Base-by-base conservation (phyloP, 768 basidiomycete species). In the Hygrocybe coccinea region DNA sequence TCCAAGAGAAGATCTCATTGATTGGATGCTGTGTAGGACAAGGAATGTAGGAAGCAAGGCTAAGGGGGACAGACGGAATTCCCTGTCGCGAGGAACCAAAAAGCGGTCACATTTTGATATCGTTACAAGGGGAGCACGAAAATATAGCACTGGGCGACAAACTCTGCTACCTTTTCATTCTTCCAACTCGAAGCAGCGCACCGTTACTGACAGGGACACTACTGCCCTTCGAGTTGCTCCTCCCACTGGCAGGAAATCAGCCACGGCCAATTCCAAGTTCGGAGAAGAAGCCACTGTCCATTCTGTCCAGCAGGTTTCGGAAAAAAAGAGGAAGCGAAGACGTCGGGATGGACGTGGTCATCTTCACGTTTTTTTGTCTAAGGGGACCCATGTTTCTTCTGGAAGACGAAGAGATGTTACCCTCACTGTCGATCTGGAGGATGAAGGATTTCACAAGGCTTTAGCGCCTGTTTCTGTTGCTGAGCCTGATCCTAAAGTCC, bases 1-100 rank as follows among this genome's bases (percentile, higher is more conserved):
- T 53, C 74, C 71, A 66, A 77, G 74, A 58, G 76, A 64, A 65
- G 81, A 74, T 62, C 65, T 86, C 50, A 86, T 89, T 46, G 84
- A 89, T 60, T 82, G 81, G 65, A 89, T 89, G 87, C 62, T 89
- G 47, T 72, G 74, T 12, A 74, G 78, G 46, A 76, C 77, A 2
- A 68, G 71, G 19, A 63, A 59, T 53, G 62, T 73, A 3, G 66
- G 68, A 14, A 54, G 57, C 58, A 66, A 59, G 54, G 53, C 35
- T 5, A 65, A 52, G 38, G 56, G 43, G 54, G 65, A 59, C 50
- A 66, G 38, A 8, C 59, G 38, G 63, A 53, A 55, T 19, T 12
- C 7, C 61, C 64, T 52, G 55, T 37, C 46, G 57, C 17, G 54
- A 53, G 33, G 56, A 57, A 43, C 44, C 52, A 15, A 54, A 50